Base-by-base conservation (phyloP, 1,284 basidiomycete species). In the Volvariella volvacea region DNA sequence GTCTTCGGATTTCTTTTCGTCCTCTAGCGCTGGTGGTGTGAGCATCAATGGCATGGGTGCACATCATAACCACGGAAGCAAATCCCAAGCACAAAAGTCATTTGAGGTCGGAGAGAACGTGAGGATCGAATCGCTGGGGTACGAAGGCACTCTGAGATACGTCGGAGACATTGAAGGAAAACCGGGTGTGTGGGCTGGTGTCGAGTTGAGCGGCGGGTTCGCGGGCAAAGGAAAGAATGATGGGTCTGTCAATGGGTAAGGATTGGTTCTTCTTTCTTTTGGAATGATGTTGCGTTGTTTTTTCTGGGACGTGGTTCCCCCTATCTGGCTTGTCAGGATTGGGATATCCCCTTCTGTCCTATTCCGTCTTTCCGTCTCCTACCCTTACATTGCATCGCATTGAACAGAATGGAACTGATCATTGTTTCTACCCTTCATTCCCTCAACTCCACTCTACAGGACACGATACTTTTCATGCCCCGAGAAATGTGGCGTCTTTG, bases 161-260 rank as follows among this genome's bases (percentile, higher is more conserved):
- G 50, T 92, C 12, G 92, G 92, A 1, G 76, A 80, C 51, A 92
- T 93, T 44, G 81, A 88, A 16, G 88, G 86, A 39, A 95, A 95
- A 62, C 73, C 78, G 3, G 93, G 92, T 3, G 66, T 82, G 12
- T 97, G 88, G 88, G 92, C 90, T 20, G 92, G 92, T 22, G 88
- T 97, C 14, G 90, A 95, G 62, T 71, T 97, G n/a, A 69, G 77
- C 51, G 84, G 83, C 31, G 87, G 86, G 1, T 94, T 91, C 58
- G 64, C 73, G 12, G 93, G 95, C n/a, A 88, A 88, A 60, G 95
- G 95, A 1, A 98, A 98, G 70, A 99, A 99, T 57, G 82, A 98
- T 57, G 95, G 95, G 16, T 80, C 80, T 37, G 92, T 96, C 2
- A 77, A 75, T 51, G 90, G 89, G 92, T 95, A 59, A 71, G 90